Evolutionary conservation across 2,329 filamentous ascomycete genomes (phyloP), one percentile per base, ranked within the genome.

Genomic region (Cercospora brassicicola): DNA sequence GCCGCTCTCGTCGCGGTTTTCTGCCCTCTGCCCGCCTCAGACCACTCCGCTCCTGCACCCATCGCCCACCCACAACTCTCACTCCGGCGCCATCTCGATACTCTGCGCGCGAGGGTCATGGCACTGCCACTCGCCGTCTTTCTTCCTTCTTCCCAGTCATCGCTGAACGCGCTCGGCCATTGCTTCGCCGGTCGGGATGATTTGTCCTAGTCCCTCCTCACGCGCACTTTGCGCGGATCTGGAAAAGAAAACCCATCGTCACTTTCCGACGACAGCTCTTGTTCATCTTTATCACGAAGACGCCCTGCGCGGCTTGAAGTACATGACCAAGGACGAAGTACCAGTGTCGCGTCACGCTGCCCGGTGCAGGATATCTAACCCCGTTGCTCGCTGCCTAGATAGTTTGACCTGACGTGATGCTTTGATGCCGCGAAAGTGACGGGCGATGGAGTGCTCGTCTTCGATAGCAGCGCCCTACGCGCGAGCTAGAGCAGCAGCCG

Each of bases 331-430:
- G 20, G 59, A 61, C 33, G 59, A 36, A 42, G 42, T 36, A 51
- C 1, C 45, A 13, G 45, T 51, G 20, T 51, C 45, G 20, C 45
- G 20, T 51, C 45, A 20, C 45, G 45, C 45, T 23, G 5, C 18
- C 30, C 56, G 39, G 30, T 59, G 56, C 56, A 18, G 56, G 56
- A 23, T 11, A 59, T 15, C 56, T 59, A 33, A 23, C 30, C 56
- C 30, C 33, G 26, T 36, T 26, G 45, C 53, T n/a, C 53, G 30
- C 30, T 57, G 53, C 36, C 26, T 61, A 61, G 59, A 61, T 61
- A 61, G 59, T 61, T 61, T n/a, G 48, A 26, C 33, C 28, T 61
- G 23, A 39, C 59, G 59, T 61, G 59, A 61, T 28, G 59, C 59
- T 11, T 61, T 45, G 20, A 42, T 36, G 59, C 39, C 59, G 39